Base-by-base conservation (phyloP, 371 early-diverging fungal species). In the Apophysomyces trapeziformis region DNA sequence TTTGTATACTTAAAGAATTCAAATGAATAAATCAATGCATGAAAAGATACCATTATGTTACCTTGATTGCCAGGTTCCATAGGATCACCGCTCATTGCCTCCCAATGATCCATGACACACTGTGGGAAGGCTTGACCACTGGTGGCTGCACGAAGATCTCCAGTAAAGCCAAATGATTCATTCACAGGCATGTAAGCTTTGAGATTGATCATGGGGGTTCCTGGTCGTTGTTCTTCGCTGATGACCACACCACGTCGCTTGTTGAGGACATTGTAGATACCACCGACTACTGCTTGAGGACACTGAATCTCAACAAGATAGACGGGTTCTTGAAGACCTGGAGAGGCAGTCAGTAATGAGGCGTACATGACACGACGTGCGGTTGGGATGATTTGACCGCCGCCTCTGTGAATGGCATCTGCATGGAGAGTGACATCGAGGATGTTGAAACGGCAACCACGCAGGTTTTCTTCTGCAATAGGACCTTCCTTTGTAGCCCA, bases 331-430 rank as follows among this genome's bases (percentile, higher is more conserved):
- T 96, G 94, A 64, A 99, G 77, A 86, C 91, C 91, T 38, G 99
- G 99, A 35, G 76, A 62, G 70, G 99, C 98, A 61, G 94, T 87
- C 63, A 99, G 86, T 56, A 90, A 72, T 63, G 99, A 90, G 60
- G 99, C 99, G 76, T 96, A 97, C 73, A 93, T 83, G 67, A 96
- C 97, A 69, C 98, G 91, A 60, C 99, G 90, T 32, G 92, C 90
- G 4, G 96, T 94, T 2, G 98, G 99, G 63, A 97, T 96, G 43
- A 98, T 90, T 73, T 98, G 97, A 54, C 98, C 98, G 75, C 96
- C 98, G 86, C 99, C 99, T 87, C 99, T 94, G 88, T 99, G 99
- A 83, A 99, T 99, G 73, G 99, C 95, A 91, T 99, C 99, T 77
- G 99, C 95, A 85, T 99, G 99, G 56, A 99, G 90, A 18, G 92